Evolutionary conservation across 257 asterid genomes (phyloP).

Genomic region (Ilex aquifolium): DNA sequence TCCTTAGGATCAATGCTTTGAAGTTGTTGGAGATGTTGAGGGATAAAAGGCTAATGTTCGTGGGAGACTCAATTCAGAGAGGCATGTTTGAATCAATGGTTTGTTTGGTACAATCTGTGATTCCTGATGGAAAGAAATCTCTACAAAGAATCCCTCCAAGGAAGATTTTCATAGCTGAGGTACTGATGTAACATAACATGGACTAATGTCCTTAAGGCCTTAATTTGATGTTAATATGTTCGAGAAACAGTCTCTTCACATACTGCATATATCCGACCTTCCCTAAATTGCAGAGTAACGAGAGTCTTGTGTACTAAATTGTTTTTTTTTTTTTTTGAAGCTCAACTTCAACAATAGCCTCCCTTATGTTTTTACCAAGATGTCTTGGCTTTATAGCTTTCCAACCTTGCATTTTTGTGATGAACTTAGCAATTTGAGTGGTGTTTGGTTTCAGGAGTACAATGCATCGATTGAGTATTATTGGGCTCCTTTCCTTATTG

Average conservation of each 20-base stretch:
- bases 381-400: no score
- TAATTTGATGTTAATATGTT: no score
- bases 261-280: no score
- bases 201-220: no score
- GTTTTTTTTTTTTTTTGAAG: no score
- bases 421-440: no score
- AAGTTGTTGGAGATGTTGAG: constrained; percentile 72
- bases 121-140: constrained; percentile 46
- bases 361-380: background rate
- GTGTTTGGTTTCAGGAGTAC: constrained; percentile 39
- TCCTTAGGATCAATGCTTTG: constrained; percentile 58
- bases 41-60: constrained; percentile 77
- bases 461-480: constrained; percentile 84
- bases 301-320: no score
- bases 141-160: constrained; percentile 65
- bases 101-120: constrained; percentile 62
- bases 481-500: constrained; percentile 91
- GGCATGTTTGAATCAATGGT: constrained; percentile 95
- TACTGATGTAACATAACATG: constrained; percentile 3
- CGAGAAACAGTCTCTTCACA: no score
- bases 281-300: no score
- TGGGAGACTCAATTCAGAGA: constrained; percentile 90
- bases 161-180: constrained; percentile 72
- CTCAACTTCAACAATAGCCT: no score
- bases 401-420: no score